Conservation (phyloP, 139 green algal species). For the Trebouxia sp. region DNA sequence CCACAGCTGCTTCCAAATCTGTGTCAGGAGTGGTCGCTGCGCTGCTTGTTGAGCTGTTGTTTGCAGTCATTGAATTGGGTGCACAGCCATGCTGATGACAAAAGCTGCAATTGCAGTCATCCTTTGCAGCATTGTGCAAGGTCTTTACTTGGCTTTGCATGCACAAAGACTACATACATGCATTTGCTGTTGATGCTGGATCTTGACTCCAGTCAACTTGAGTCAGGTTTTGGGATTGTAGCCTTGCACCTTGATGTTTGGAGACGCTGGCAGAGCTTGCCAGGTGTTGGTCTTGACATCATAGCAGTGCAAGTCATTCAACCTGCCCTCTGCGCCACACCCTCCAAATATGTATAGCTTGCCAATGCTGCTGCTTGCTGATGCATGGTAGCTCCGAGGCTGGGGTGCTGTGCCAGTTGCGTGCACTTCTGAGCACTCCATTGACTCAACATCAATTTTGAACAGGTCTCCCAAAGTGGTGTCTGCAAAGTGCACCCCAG, state of each 20-base stretch:
- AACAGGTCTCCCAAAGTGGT: background rate
- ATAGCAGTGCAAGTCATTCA: background rate
- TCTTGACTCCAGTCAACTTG: too few species aligned
- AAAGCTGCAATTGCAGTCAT: too few species aligned
- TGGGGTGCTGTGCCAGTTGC: background rate
- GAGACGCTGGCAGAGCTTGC: background rate
- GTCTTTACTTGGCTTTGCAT: too few species aligned
- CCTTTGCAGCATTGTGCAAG: too few species aligned
- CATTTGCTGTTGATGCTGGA: too few species aligned
- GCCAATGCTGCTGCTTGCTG: background rate
- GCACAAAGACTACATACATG: background rate
- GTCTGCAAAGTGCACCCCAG: background rate
- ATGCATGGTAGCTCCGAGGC: background rate
- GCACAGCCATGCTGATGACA: too few species aligned
- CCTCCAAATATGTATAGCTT: slow-evolving; percentile 14
- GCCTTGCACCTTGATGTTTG: background rate
- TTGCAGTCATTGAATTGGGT: too few species aligned
- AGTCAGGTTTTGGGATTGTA: too few species aligned
- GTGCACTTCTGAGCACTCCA: background rate
- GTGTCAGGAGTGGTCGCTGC: too few species aligned
- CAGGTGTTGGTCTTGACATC: background rate
- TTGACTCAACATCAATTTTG: background rate
- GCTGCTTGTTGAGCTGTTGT: too few species aligned
- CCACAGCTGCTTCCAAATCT: too few species aligned
- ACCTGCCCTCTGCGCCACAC: background rate